Evolutionary conservation across 805 yeast genomes (phyloP).

Genomic region (Priceomyces medius): DNA sequence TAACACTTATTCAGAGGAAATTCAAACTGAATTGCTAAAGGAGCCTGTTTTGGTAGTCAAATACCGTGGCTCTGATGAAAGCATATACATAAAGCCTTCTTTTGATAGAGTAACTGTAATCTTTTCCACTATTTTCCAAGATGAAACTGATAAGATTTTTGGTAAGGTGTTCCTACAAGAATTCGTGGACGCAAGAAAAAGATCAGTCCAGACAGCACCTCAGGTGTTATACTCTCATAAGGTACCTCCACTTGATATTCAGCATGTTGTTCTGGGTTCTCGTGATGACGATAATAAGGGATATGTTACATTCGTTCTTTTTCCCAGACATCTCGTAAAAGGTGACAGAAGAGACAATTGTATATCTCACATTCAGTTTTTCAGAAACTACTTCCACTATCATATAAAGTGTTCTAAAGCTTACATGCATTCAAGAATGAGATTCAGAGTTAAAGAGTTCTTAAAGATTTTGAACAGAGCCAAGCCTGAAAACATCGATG

Average conservation of each 20-base stretch:
- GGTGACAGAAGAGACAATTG: conserved; percentile 77
- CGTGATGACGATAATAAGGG: conserved; percentile 47
- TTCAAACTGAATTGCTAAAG: conserved; percentile 43
- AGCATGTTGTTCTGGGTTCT: conserved; percentile 31
- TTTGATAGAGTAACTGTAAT: conserved; percentile 96
- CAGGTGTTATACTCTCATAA: conserved; percentile 89
- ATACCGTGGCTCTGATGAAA: conserved; percentile 85
- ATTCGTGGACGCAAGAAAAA: conserved; percentile 92
- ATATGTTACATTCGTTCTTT: conserved; percentile 67
- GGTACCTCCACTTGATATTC: conserved; percentile 87
- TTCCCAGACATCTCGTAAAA: conserved; percentile 71
- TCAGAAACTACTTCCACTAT: conserved; percentile 96
- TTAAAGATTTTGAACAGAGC: conserved; percentile 95
- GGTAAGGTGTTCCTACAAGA: conserved; percentile 90
- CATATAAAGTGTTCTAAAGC: conserved; percentile 99
- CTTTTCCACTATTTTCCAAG: conserved; percentile 91
- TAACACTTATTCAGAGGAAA: conserved; percentile 44
- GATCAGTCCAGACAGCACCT: conserved; percentile 96
- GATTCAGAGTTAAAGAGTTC: conserved; percentile 90
- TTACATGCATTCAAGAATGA: conserved; percentile 97
- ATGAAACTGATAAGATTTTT: conserved; percentile 91
- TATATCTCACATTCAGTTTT: conserved; percentile 85
- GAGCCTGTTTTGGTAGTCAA: conserved; percentile 67
- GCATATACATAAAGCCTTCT: conserved; percentile 86
- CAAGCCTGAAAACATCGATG: conserved; percentile 86